Base-by-base conservation (phyloP, 352 stramenopile genomes). In the Peronospora tabacina region DNA sequence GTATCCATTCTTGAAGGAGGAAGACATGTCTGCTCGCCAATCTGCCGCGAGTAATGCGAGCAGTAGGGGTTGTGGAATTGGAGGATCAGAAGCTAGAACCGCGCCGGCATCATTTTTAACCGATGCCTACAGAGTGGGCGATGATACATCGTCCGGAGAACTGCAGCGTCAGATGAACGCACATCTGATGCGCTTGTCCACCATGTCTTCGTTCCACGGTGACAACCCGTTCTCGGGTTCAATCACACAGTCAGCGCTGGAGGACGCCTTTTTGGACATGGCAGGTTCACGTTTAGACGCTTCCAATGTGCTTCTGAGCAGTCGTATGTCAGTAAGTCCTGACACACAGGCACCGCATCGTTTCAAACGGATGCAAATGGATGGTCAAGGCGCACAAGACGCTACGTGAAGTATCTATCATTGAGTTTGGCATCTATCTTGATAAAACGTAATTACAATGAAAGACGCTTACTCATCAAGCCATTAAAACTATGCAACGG, bases 231-330 rank as follows among this genome's bases (percentile, higher is more conserved):
- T 90, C 45, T 61, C 62, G 12, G 72, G 57, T 15, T 93, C 79
- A 7, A 48, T 93, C 13, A 93, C 78, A 1, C 82, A 90, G 45
- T 93, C 82, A 4, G 79, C 79, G 10, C 62, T 93, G 17, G 82
- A 87, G 64, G 82, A 93, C 8, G 82, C 82, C 8, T 90, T 93
- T 40, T 58, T 93, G 20, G 82, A 93, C 40, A 87, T 93, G 75
- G 80, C 82, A 2, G 80, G 80, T 15, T 91, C 80, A 0, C 73
- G 75, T 2, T 58, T 91, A 29, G 80, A 91, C 32, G 61, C 75
- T 30, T 87, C 80, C 10, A 87, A 73, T 55, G 73, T 91, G 37
- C 52, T 91, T 5, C 54, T 89, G 35, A 69, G 63, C 17, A 88
- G 72, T 44, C 74, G 73, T 9, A 79, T 77, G 45, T 60, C 69